A percentile compares a stretch with the other conserved stretches of the same genome.
phyloP scores from a whole-genome alignment of 2,329 filamentous ascomycete genomes.

The Aspergillus puulaauensis region DNA sequence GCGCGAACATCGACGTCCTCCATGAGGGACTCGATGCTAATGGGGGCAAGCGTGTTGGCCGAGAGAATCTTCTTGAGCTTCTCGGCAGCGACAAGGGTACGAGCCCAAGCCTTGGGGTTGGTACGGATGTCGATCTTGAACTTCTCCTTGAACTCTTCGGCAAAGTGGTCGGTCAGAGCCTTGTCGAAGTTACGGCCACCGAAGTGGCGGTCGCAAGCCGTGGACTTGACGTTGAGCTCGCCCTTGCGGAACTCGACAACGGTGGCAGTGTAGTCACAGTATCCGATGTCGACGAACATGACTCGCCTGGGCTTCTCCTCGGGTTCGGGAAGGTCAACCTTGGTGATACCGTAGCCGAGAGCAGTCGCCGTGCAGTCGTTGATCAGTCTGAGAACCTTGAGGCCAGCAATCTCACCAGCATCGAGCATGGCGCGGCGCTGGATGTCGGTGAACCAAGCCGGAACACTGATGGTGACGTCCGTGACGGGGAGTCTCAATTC shows the following conservation, averaged over 20 bases:
- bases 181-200: slow-evolving; percentile 97
- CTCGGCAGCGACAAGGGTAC: slow-evolving; percentile 85
- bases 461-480: slow-evolving; percentile 91
- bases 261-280: slow-evolving; percentile 93
- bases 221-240: slow-evolving; percentile 89
- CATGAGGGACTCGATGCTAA: slow-evolving; percentile 99
- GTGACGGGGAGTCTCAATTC: slow-evolving; percentile 90
- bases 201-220: slow-evolving; percentile 91
- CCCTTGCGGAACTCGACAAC: slow-evolving; percentile 97
- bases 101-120: slow-evolving; percentile 85
- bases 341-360: slow-evolving; percentile 96
- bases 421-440: slow-evolving; percentile 89
- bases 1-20: slow-evolving; percentile 90
- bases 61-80: slow-evolving; percentile 98
- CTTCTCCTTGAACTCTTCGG: slow-evolving; percentile 93
- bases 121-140: slow-evolving; percentile 94
- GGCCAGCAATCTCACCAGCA: slow-evolving; percentile 86
- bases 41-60: slow-evolving; percentile 84
- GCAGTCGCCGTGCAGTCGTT: slow-evolving; percentile 97
- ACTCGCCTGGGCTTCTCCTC: slow-evolving; percentile 93
- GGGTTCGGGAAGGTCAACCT: slow-evolving; percentile 81
- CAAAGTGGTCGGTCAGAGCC: slow-evolving; percentile 90
- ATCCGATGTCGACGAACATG: slow-evolving; percentile 89
- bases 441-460: slow-evolving; percentile 93
- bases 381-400: slow-evolving; percentile 90